Evolutionary conservation across 1,284 basidiomycete species (phyloP).

Genomic region (Athelia sp.): DNA sequence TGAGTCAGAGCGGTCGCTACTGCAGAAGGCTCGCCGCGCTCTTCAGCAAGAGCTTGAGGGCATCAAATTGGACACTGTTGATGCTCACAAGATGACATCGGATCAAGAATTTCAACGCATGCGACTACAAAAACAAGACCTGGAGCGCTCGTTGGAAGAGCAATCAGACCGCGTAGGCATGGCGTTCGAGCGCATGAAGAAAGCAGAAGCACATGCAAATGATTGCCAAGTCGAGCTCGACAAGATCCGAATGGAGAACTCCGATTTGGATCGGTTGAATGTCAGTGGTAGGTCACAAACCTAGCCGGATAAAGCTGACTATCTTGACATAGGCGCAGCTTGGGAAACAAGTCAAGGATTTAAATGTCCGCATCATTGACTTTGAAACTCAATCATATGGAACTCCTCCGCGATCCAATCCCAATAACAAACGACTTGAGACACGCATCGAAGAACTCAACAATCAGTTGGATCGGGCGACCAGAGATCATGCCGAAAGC

Average conservation of each 20-base stretch:
- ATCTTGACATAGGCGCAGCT: conserved; percentile 54
- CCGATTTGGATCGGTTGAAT: conserved; percentile 72
- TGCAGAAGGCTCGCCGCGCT: conserved; percentile 80
- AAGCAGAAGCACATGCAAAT: conserved; percentile 69
- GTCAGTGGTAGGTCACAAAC: too few relatives aligned
- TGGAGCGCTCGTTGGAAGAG: conserved; percentile 75
- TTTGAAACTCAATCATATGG: conserved; percentile 75
- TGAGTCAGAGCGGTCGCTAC: conserved; percentile 72
- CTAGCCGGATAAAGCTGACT: conserved; percentile 3
- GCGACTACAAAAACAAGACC: conserved; percentile 73
- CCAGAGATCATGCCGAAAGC: conserved; percentile 40
- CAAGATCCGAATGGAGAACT: conserved; percentile 71
- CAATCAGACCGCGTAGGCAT: conserved; percentile 69
- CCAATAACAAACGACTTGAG: conserved; percentile 53
- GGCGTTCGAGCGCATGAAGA: conserved; percentile 75
- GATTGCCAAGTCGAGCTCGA: conserved; percentile 75
- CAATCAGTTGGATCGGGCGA: conserved; percentile 50
- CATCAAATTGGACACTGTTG: conserved; percentile 72
- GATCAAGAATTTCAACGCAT: conserved; percentile 74
- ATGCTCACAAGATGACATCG: conserved; percentile 59
- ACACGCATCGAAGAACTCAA: conserved; percentile 70
- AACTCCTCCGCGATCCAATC: conserved; percentile 53
- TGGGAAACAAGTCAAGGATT: conserved; percentile 79
- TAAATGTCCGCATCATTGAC: conserved; percentile 77
- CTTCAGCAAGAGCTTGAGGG: conserved; percentile 76